Evolutionary conservation across 768 basidiomycete genomes (phyloP), one percentile per base, ranked within the genome.

Genomic region (Naganishia randhawae): DNA sequence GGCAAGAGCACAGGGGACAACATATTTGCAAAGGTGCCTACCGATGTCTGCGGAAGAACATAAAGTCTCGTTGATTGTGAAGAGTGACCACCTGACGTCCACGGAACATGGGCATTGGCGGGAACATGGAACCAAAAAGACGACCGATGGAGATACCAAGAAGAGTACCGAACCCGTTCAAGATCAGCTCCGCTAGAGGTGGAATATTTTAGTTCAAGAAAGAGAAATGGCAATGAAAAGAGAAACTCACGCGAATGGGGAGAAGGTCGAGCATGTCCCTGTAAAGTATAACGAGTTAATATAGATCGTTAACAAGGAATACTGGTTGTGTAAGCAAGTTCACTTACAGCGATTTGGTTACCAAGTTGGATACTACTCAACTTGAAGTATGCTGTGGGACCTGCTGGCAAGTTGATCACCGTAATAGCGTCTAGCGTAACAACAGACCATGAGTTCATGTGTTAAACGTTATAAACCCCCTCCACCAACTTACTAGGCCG

Each of bases 31-130:
- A 17, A 14, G 29, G 3, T n/a, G 19, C 85, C 63, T 69, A 95
- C 88, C 96, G 86, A 83, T 98, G 96, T 67, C 96, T 84, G 71
- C 96, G 83, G 83, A 99, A 95, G 83, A 99, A 99, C 67, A 99
- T 81, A 81, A 98, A 99, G 82, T 99, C 96, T 53, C 96, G 86
- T 78, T 96, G 93, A 76, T 97, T 97, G 77, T 98, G 96, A 22
- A 98, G 83, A 2, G 95, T 96, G 14, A 98, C 94, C 11, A 97
- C 94, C 80, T 99, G 96, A 33, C 96, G 78, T 37, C 96, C 96
- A 81, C 92, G 88, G 76, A 96, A 97, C 77, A 96, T 91, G 0
- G 93, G 92, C 71, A 95, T 82, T 8, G 91, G 92, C 19, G 96
- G 96, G 82, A 97, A 98, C 25, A 93, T 85, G 0, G 93, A 93